Conservation (phyloP, 805 yeast genomes). For the Teunomyces gatunensis region DNA sequence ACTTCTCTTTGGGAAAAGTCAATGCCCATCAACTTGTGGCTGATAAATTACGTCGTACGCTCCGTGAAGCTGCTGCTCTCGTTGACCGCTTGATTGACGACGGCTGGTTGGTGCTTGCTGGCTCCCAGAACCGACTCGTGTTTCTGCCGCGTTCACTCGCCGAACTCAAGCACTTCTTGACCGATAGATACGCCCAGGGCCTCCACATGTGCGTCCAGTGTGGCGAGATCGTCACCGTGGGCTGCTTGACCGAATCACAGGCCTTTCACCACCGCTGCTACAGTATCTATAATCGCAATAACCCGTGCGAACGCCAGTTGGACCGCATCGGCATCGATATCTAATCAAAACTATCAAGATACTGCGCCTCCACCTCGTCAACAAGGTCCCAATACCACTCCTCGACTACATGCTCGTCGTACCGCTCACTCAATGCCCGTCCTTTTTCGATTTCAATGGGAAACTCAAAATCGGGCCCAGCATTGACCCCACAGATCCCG, state of each 20-base stretch:
- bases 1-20: slow-evolving; percentile 33
- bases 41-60: slow-evolving; percentile 22
- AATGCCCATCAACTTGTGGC: slow-evolving; percentile 33
- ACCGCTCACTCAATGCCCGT: slow-evolving; percentile 56
- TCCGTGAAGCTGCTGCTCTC: slow-evolving; percentile 38
- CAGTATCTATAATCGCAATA: slow-evolving; percentile 23
- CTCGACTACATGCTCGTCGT: slow-evolving; percentile 69
- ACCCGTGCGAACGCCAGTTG: slow-evolving; percentile 8
- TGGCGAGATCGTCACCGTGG: slow-evolving; percentile 51
- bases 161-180: slow-evolving; percentile 46
- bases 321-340: slow-evolving; percentile 7
- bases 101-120: slow-evolving; percentile 51
- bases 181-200: slow-evolving; percentile 43
- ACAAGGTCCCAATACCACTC: slow-evolving; percentile 80
- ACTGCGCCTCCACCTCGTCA: slow-evolving; percentile 75
- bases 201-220: slow-evolving; percentile 50
- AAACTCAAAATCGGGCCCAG: slow-evolving; percentile 61
- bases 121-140: slow-evolving; percentile 27
- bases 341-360: slow-evolving; percentile 44
- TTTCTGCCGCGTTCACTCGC: slow-evolving; percentile 42
- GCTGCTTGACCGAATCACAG: slow-evolving; percentile 32
- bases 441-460: slow-evolving; percentile 40
- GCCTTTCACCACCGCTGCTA: slow-evolving; percentile 46
- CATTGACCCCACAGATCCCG: slow-evolving; percentile 69
- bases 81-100: slow-evolving; percentile 41